Evolutionary conservation across 169 alveolate genomes (phyloP), one percentile per base, ranked within the genome.

Genomic region (Theileria sp.): DNA sequence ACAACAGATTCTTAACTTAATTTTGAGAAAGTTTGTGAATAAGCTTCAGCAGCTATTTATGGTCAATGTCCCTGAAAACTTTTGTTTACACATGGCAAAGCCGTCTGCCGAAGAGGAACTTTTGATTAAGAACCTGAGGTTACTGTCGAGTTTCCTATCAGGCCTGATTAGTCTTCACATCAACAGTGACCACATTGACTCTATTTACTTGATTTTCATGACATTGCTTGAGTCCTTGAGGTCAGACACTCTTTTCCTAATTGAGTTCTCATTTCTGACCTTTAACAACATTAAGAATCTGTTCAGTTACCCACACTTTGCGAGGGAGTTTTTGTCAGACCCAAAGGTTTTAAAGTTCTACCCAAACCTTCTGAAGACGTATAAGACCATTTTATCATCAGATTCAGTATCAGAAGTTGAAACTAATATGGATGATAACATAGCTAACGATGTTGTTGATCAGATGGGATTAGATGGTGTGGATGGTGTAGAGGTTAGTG

Each of bases 191-290:
- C 89, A 83, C 49, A 69, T 79, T 49, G 89, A 83, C 73, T 83
- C 89, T 0, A 62, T 83, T 12, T 83, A 83, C 74, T n/a, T 83
- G 49, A 17, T 83, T n/a, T 77, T 83, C 60, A 32, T 80, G 51
- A 69, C 78, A 1, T 34, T 83, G 13, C 66, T 83, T 15, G 89
- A 83, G 80, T 81, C 80, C 32, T 25, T 83, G 60, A 66, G 72
- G 78, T 15, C 70, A 23, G 65, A 72, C 50, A 30, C 77, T 30
- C 64, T 76, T 51, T 64, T 83, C 25, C 49, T 83, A 28, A 23
- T 83, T 28, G 89, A 83, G 67, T 83, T 83, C 56, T 85, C 89
- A 30, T 17, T 83, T 65, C 77, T 69, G 81, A 76, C 89, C 44
- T 68, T 83, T 61, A 34, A 76, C 51, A 54, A 76, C 34, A 77